Percentiles rank a stretch among this genome's conserved stretches.
These are phyloP conservation scores for Hyphopichia pseudoburtonii DNA, from an alignment of 1,139 yeast genomes.

Conservation along the genomic window DNA sequence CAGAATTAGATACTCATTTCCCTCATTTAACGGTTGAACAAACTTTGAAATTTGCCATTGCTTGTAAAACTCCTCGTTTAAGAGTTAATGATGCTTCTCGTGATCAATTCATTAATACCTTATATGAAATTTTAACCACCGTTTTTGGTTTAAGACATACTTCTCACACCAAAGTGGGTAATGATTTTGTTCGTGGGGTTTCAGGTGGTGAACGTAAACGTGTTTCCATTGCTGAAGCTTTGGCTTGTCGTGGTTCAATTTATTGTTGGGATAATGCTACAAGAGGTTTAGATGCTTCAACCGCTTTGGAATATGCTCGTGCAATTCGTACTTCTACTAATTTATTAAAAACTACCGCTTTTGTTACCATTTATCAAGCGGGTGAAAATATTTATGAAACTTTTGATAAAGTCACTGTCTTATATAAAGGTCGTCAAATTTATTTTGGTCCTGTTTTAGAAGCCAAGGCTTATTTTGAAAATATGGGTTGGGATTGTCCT, in stretches of 20 bases:
- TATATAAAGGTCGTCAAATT: slow-evolving; percentile 46
- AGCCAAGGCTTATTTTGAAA: slow-evolving; percentile 38
- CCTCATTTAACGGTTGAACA: slow-evolving; percentile 74
- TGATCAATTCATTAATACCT: slow-evolving; percentile 57
- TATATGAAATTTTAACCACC: slow-evolving; percentile 70
- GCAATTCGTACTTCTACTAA: slow-evolving; percentile 42
- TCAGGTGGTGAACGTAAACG: slow-evolving; percentile 87
- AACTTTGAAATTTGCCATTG: slow-evolving; percentile 65
- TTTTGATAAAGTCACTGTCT: slow-evolving; percentile 43
- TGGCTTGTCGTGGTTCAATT: slow-evolving; percentile 20
- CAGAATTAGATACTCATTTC: slow-evolving; percentile 71
- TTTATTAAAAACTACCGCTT: slow-evolving; percentile 35
- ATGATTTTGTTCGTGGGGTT: slow-evolving; percentile 72
- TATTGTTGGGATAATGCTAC: slow-evolving; percentile 55
- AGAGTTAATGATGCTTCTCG: slow-evolving; percentile 60
- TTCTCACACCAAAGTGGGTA: slow-evolving; percentile 66
- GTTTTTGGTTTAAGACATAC: slow-evolving; percentile 70
- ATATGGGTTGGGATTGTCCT: slow-evolving; percentile 52
- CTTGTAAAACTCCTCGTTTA: slow-evolving; percentile 63
- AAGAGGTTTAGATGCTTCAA: slow-evolving; percentile 50
- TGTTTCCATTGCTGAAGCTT: slow-evolving; percentile 55
- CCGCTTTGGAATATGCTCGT: slow-evolving; percentile 45
- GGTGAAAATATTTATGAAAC: slow-evolving; percentile 46
- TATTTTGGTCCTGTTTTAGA: slow-evolving; percentile 34
- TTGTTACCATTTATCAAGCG: slow-evolving; percentile 47